A percentile compares a stretch with the other conserved stretches of the same genome.
Conservation (phyloP, 768 basidiomycete species). For the Suillus subluteus region DNA sequence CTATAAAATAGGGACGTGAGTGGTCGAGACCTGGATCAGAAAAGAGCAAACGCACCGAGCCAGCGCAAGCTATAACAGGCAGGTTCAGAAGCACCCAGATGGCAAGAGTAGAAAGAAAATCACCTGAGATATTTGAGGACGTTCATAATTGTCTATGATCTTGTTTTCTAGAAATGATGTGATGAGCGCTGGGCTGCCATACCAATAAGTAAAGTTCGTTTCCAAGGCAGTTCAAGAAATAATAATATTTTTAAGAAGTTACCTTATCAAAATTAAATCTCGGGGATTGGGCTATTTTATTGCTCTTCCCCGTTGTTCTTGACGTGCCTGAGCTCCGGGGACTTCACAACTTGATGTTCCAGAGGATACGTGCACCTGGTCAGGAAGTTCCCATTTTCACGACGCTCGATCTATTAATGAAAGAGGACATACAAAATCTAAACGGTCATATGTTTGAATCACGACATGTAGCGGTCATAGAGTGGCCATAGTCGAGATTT, state of each 20-base stretch:
- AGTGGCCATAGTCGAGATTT: neutral
- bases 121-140: neutral
- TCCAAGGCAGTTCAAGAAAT: neutral
- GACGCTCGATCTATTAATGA: neutral
- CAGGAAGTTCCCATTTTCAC: neutral
- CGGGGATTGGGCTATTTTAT: neutral
- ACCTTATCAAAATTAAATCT: neutral
- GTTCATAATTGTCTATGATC: neutral
- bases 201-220: neutral
- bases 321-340: neutral
- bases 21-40: neutral
- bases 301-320: neutral
- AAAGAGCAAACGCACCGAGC: neutral
- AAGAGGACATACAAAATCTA: neutral
- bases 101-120: neutral
- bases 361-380: neutral
- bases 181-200: neutral
- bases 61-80: constrained; percentile 3
- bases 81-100: neutral
- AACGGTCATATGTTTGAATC: neutral
- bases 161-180: neutral
- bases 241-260: neutral
- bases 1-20: neutral
- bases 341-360: neutral
- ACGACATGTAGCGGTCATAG: neutral